Evolutionary conservation across 306 rosid species (phyloP).

Genomic region (Carpinus viminea): DNA sequence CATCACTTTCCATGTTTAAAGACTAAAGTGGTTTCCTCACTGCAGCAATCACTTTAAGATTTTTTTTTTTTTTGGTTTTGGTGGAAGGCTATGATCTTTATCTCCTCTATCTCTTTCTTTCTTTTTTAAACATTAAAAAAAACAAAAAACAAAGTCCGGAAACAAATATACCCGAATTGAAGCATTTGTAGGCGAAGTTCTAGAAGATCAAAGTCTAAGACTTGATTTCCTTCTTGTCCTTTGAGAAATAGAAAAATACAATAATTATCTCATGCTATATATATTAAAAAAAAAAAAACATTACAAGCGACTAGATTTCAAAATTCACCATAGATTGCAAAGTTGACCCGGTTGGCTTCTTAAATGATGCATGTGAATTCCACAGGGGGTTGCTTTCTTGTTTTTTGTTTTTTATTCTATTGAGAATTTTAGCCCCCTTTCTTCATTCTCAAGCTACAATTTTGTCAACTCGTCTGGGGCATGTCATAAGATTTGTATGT

Average conservation of each 20-base stretch:
- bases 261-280: background rate
- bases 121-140: background rate
- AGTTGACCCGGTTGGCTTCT: slow-evolving; percentile 46
- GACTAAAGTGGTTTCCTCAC: slow-evolving; percentile 20
- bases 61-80: background rate
- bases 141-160: too few species aligned
- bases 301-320: slow-evolving; percentile 39
- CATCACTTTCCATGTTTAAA: slow-evolving; percentile 34
- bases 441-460: slow-evolving; percentile 51
- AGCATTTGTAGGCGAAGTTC: too few species aligned
- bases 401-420: background rate
- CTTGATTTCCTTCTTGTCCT: too few species aligned
- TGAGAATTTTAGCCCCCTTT: slow-evolving; percentile 25
- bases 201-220: too few species aligned
- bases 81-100: background rate
- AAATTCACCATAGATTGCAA: slow-evolving; percentile 49
- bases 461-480: slow-evolving; percentile 41
- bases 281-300: slow-evolving; percentile 12
- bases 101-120: background rate
- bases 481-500: slow-evolving; percentile 1
- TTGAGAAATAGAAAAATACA: background rate
- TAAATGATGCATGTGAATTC: slow-evolving; percentile 23
- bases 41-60: slow-evolving; percentile 5
- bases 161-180: too few species aligned
- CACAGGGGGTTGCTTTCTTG: slow-evolving; percentile 11